Percentiles rank a stretch among this genome's conserved stretches.
Conservation (phyloP, 176 grass and related monocot species). For the Avena sativa region DNA sequence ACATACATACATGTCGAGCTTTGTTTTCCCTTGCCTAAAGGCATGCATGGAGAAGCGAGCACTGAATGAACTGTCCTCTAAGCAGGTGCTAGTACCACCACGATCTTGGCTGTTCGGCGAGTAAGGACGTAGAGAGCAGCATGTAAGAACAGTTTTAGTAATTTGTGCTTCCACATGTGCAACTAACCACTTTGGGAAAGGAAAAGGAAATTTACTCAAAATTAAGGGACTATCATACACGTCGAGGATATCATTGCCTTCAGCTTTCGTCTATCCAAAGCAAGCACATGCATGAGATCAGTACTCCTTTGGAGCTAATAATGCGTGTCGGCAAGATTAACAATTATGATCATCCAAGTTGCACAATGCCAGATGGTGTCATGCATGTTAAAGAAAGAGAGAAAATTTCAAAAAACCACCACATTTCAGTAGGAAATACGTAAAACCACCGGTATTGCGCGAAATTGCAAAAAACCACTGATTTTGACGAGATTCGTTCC, state of each 20-base stretch:
- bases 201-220: too few relatives aligned
- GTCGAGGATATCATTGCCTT: too few relatives aligned
- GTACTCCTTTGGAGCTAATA: conserved; percentile 45
- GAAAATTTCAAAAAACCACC: too few relatives aligned
- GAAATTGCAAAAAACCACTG: too few relatives aligned
- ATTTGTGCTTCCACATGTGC: too few relatives aligned
- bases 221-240: too few relatives aligned
- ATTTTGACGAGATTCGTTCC: too few relatives aligned
- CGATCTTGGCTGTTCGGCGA: conserved; percentile 59
- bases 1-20: too few relatives aligned
- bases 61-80: conserved; percentile 19
- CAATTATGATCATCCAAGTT: conserved; percentile 33
- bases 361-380: conserved; percentile 32
- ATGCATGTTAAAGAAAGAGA: background rate
- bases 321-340: conserved; percentile 53
- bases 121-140: conserved; percentile 56
- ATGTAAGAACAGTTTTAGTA: too few relatives aligned
- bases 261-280: background rate
- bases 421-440: too few relatives aligned
- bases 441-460: too few relatives aligned
- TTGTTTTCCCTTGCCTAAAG: background rate
- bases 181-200: too few relatives aligned
- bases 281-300: conserved; percentile 34
- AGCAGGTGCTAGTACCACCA: conserved; percentile 63
- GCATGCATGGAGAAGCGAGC: conserved; percentile 48